These are phyloP conservation scores for Kluyveromyces sp. DNA, from an alignment of 1,139 yeast species.

Conservation along the genomic window DNA sequence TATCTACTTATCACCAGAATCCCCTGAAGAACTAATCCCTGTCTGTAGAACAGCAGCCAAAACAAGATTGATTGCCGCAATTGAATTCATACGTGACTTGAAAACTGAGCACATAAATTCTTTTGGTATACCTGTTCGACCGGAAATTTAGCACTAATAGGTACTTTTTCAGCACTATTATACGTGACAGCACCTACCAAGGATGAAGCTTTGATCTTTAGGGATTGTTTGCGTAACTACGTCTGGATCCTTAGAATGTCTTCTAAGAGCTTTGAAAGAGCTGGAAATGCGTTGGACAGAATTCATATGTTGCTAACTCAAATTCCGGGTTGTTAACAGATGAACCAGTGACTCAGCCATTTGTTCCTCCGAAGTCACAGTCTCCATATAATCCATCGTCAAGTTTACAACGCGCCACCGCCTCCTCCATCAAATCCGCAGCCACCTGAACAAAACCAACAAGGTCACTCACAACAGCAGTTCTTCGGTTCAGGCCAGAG, in stretches of 20 bases:
- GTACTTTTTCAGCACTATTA: constrained; percentile 76
- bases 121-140: constrained; percentile 81
- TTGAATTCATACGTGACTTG: constrained; percentile 68
- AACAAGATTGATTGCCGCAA: constrained; percentile 70
- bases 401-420: constrained; percentile 1
- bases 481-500: constrained; percentile 5
- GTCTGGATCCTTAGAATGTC: constrained; percentile 67
- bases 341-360: constrained; percentile 22
- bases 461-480: constrained; percentile 9
- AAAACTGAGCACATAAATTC: constrained; percentile 77
- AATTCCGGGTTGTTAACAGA: constrained; percentile 59
- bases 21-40: constrained; percentile 52
- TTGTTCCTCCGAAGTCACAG: constrained; percentile 11
- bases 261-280: constrained; percentile 68
- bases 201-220: constrained; percentile 57
- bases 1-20: constrained; percentile 47
- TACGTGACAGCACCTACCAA: constrained; percentile 51
- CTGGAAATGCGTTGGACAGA: constrained; percentile 57
- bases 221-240: constrained; percentile 64
- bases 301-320: constrained; percentile 59
- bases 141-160: constrained; percentile 70
- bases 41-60: constrained; percentile 83
- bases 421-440: constrained; percentile 5
- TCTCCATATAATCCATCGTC: constrained; percentile 27
- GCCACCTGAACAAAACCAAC: constrained; percentile 6